Conservation (phyloP, 108 stramenopile species). For the Epipyxis sp. region DNA sequence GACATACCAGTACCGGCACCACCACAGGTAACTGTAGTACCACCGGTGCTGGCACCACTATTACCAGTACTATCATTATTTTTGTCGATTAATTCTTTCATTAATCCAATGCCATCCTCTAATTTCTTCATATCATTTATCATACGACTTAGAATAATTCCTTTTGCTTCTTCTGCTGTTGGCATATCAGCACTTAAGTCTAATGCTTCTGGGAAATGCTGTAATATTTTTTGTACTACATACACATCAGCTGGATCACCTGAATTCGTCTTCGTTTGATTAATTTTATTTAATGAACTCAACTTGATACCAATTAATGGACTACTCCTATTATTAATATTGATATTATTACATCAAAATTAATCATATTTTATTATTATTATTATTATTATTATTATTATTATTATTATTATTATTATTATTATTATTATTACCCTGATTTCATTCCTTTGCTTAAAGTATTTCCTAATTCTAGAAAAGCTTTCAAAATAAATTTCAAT, state of each 20-base stretch:
- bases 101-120: background rate
- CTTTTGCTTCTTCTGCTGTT: background rate
- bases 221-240: background rate
- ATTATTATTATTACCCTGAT: background rate
- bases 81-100: conserved; percentile 4
- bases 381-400: background rate
- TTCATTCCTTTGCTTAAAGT: background rate
- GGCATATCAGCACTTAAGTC: background rate
- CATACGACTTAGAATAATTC: background rate
- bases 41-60: no score
- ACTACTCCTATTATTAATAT: background rate
- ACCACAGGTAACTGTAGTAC: no score
- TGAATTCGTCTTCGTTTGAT: conserved; percentile 14
- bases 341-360: background rate
- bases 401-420: background rate
- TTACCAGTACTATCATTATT: no score
- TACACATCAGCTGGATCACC: background rate
- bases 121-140: background rate
- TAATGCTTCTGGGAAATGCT: conserved; percentile 1
- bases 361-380: background rate
- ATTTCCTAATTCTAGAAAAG: conserved; percentile 11
- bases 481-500: background rate
- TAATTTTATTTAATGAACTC: background rate
- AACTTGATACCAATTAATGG: background rate
- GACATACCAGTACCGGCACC: no score